Conservation (phyloP, 108 stramenopile species). For the Mediolabrus comicus region DNA sequence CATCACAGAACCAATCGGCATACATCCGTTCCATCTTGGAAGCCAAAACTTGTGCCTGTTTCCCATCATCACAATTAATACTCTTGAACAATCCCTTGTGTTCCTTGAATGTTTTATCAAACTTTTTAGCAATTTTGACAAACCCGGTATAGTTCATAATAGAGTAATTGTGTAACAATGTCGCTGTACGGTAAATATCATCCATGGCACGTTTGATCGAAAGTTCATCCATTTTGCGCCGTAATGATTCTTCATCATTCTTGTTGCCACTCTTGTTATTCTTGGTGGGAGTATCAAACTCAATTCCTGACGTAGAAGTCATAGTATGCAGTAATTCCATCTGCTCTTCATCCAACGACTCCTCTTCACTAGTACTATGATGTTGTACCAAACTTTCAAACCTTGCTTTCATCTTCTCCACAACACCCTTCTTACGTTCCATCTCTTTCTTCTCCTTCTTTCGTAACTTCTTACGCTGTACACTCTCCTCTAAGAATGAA, state of each 20-base stretch:
- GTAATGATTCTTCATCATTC: constrained; percentile 17
- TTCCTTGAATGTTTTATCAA: constrained; percentile 77
- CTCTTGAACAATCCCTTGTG: constrained; percentile 66
- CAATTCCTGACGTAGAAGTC: neutral
- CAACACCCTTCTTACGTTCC: neutral
- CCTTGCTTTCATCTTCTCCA: neutral
- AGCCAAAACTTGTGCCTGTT: constrained; percentile 54
- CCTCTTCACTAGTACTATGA: neutral
- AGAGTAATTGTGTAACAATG: constrained; percentile 81
- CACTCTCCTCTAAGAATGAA: constrained; percentile 12
- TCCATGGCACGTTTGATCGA: constrained; percentile 79
- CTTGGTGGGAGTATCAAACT: neutral
- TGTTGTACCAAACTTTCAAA: neutral
- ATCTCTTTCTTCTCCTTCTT: neutral
- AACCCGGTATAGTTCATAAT: constrained; percentile 94
- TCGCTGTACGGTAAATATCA: constrained; percentile 76
- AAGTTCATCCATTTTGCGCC: constrained; percentile 46
- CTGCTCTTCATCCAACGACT: neutral
- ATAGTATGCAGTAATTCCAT: neutral
- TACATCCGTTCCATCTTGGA: constrained; percentile 58
- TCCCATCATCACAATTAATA: constrained; percentile 69
- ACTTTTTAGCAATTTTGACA: constrained; percentile 92
- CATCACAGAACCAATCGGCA: constrained; percentile 88
- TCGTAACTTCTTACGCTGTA: neutral
- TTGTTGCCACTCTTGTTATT: neutral